A percentile compares a stretch with the other conserved stretches of the same genome.
Conservation (phyloP, 2,329 filamentous ascomycete species). For the Fonsecaea pedrosoi region DNA sequence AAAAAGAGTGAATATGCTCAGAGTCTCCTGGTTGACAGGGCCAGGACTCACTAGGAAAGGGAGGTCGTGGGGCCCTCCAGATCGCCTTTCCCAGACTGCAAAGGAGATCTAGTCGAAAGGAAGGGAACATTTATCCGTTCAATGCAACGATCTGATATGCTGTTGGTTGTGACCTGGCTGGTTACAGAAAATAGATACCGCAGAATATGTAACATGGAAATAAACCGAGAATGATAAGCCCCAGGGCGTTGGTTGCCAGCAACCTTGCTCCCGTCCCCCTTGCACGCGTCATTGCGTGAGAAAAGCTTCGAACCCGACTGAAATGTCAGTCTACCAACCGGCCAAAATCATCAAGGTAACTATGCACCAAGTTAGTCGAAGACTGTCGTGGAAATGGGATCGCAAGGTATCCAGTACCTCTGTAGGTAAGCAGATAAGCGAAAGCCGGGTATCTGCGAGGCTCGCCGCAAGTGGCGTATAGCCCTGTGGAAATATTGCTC, state of each 20-base stretch:
- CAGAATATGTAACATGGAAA: not conserved
- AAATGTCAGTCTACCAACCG: conserved; percentile 30
- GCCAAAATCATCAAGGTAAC: conserved; percentile 39
- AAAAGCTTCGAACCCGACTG: not conserved
- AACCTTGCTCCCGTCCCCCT: conserved; percentile 1
- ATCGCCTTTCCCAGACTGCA: not conserved
- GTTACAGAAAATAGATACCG: not conserved
- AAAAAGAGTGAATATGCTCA: not conserved
- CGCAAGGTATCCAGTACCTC: conserved; percentile 47
- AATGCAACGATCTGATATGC: not conserved
- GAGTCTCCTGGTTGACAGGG: not conserved
- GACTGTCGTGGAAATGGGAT: not conserved
- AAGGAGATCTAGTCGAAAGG: not conserved
- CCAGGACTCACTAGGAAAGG: not conserved
- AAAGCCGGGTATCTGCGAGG: conserved; percentile 52
- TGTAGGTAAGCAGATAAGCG: conserved; percentile 54
- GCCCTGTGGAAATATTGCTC: conserved; percentile 56
- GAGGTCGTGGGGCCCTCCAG: not conserved
- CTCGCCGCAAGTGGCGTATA: conserved; percentile 54
- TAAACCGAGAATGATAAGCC: not conserved
- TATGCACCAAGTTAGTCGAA: conserved; percentile 16
- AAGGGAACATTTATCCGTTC: not conserved
- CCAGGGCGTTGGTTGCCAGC: conserved; percentile 20
- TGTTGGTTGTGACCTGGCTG: not conserved
- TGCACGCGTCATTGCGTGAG: not conserved